Conservation (phyloP, 139 green algal species). For the Desmodesmus armatus region DNA sequence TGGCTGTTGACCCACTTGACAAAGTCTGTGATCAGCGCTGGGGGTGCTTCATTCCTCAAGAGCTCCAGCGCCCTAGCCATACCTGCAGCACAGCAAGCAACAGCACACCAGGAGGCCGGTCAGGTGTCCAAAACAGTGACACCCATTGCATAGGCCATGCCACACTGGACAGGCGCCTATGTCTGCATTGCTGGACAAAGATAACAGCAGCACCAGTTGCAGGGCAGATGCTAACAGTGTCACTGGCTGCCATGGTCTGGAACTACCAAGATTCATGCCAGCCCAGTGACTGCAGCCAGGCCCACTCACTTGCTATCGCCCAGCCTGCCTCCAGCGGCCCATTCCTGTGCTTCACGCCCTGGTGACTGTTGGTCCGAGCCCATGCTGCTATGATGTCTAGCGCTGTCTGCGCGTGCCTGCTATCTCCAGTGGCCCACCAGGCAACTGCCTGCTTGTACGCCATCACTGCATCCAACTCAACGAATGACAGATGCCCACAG, state of each 20-base stretch:
- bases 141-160: not conserved
- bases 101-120: not conserved
- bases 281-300: not conserved
- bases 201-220: not conserved
- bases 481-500: not conserved
- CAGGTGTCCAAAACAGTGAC: not conserved
- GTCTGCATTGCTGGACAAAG: not conserved
- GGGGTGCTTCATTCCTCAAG: not conserved
- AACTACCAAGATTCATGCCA: not conserved
- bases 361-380: slow-evolving; percentile 1
- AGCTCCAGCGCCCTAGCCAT: slow-evolving; percentile 19
- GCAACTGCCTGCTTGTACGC: slow-evolving; percentile 17
- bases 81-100: not conserved
- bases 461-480: slow-evolving; percentile 24
- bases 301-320: too few relatives aligned
- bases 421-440: not conserved
- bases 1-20: not conserved
- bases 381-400: slow-evolving; percentile 19
- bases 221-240: not conserved
- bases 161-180: not conserved
- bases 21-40: not conserved
- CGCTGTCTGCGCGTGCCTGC: not conserved
- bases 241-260: not conserved
- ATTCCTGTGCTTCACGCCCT: not conserved
- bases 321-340: slow-evolving; percentile 32